Conservation (phyloP, 2,329 filamentous ascomycete species). For the Didymella lethalis region DNA sequence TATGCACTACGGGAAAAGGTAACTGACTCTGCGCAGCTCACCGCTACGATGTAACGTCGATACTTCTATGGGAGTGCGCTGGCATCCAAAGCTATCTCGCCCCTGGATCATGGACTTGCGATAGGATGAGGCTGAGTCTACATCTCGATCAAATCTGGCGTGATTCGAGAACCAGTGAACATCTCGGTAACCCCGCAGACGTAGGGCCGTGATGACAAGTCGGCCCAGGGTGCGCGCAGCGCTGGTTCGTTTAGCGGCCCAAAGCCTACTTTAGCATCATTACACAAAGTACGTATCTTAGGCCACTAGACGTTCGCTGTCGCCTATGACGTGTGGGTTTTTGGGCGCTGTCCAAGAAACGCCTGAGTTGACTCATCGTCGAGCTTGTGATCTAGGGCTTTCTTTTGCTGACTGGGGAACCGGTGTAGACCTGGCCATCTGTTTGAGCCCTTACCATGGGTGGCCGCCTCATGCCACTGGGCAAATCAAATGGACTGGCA, state of each 20-base stretch:
- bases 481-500: conserved; percentile 46
- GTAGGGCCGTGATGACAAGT: not conserved
- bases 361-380: not conserved
- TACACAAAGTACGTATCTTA: conserved; percentile 4
- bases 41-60: conserved; percentile 1
- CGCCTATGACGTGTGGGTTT: not conserved
- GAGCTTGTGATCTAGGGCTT: conserved; percentile 11
- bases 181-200: not conserved
- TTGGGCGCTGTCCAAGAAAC: not conserved
- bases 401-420: conserved; percentile 37
- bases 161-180: not conserved
- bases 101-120: not conserved
- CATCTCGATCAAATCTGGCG: not conserved
- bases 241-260: not conserved
- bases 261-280: too few relatives aligned
- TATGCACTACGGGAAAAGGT: not conserved
- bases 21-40: not conserved
- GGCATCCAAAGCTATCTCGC: not conserved
- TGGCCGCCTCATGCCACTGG: conserved; percentile 34
- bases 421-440: conserved; percentile 30
- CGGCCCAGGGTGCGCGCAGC: not conserved
- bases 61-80: not conserved
- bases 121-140: not conserved
- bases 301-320: not conserved
- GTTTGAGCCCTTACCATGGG: conserved; percentile 28